phyloP scores from a whole-genome alignment of 495 filamentous ascomycete genomes.

The Penicillium nucicola region DNA sequence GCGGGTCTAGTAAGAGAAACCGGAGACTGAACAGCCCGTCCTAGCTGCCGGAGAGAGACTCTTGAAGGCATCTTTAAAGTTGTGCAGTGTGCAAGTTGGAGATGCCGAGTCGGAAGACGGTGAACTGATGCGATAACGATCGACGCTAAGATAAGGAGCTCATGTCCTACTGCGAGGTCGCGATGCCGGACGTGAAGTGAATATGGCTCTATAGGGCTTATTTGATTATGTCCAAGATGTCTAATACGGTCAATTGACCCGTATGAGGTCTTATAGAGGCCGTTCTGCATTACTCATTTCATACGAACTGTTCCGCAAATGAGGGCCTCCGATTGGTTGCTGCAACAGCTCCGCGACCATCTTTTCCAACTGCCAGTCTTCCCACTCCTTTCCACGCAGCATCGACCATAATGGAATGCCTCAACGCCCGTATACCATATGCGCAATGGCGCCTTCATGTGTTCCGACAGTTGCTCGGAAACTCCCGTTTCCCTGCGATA shows the following conservation, averaged over 20 bases:
- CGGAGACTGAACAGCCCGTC: constrained; percentile 14
- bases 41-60: constrained; percentile 25
- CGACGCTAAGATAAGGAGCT: constrained; percentile 19
- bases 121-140: constrained; percentile 12
- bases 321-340: constrained; percentile 17
- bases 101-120: constrained; percentile 4
- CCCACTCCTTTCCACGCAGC: neutral
- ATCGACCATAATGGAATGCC: constrained; percentile 27
- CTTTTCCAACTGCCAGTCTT: neutral
- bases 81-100: neutral
- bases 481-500: neutral
- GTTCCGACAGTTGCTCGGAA: constrained; percentile 24
- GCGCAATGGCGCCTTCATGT: constrained; percentile 34
- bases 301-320: constrained; percentile 16
- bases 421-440: constrained; percentile 23
- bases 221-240: no score
- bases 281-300: neutral
- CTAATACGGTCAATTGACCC: no score
- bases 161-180: neutral
- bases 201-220: no score
- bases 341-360: constrained; percentile 6
- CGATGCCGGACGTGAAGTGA: no score
- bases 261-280: neutral
- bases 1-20: constrained; percentile 3
- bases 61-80: constrained; percentile 16